Evolutionary conservation across 2,329 filamentous ascomycete genomes (phyloP), one percentile per base, ranked within the genome.

Genomic region (Leptographium radiaticola): DNA sequence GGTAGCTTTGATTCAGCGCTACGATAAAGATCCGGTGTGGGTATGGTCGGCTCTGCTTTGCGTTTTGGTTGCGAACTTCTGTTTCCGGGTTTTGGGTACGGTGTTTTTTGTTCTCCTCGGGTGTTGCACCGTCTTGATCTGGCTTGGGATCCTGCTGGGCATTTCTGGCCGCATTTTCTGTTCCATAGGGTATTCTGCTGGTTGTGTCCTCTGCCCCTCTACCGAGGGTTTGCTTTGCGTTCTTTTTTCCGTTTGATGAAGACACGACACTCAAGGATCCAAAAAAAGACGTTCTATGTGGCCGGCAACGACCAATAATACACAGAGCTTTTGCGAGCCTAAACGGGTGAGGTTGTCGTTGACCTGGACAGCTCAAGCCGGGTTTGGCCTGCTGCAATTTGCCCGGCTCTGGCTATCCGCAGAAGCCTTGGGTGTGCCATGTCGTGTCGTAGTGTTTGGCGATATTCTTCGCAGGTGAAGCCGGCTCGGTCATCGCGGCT

Each of bases 221-320:
- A 31, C 46, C 16, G n/a, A n/a, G 46, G 46, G n/a, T n/a, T 31
- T 47, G 15, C 18, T 49, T 40, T 49, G n/a, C 48, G 10, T 49
- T 49, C 39, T 42, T 45, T 31, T 31, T 39, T 46, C 38, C 20
- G 25, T 42, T 52, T 57, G 42, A 59, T 34, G 56, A 60, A 48
- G 58, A 57, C 45, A 58, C 52, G 53, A 59, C 52, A 47, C 51
- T 52, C 52, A 47, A 52, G 55, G 42, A 56, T 47, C 50, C 39
- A 58, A 57, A 56, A 55, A 57, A 59, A 60, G 56, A 58, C 53
- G 36, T 53, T 52, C 50, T 51, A 55, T 52, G 53, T 55, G 60
- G 59, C 57, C 59, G 59, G 59, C 59, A 52, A 61, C 59, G 59
- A 60, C 59, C 60, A 51, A 59, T 57, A 57, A 56, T 58, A 58